Percentiles rank a stretch among this genome's conserved stretches.
These are phyloP conservation scores for Pistacia integerrima DNA, from an alignment of 345 rosid genomes.

Conservation along the genomic window DNA sequence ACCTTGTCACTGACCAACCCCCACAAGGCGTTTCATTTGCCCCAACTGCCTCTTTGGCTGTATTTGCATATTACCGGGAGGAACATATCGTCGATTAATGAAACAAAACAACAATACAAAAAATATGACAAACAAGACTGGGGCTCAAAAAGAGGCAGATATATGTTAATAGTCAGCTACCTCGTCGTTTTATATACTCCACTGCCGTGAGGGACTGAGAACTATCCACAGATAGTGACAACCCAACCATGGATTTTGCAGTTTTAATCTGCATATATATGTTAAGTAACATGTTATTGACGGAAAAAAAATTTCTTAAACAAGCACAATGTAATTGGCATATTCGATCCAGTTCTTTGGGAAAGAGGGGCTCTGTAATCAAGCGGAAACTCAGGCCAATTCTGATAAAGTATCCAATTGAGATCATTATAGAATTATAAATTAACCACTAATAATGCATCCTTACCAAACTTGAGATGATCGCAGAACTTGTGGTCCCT, in stretches of 20 bases:
- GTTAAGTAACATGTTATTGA: conserved; percentile 17
- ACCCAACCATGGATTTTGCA: conserved; percentile 83
- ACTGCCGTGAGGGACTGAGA: conserved; percentile 61
- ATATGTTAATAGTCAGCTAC: conserved; percentile 36
- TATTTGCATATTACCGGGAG: conserved; percentile 6
- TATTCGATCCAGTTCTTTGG: conserved; percentile 12
- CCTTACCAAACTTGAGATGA: conserved; percentile 75
- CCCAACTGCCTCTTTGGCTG: conserved; percentile 94
- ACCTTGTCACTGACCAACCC: conserved; percentile 88
- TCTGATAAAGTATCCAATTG: not conserved
- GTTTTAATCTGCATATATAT: conserved; percentile 77
- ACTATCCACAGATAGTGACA: conserved; percentile 68
- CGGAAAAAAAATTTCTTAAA: not conserved
- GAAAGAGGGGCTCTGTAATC: not conserved
- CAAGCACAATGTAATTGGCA: conserved; percentile 4
- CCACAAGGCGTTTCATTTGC: conserved; percentile 91
- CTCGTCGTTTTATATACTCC: conserved; percentile 80
- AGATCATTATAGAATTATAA: conserved; percentile 6
- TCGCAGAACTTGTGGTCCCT: conserved; percentile 84
- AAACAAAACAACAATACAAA: conserved; percentile 10
- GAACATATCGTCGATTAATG: not conserved
- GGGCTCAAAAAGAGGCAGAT: not conserved
- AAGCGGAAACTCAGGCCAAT: conserved; percentile 1
- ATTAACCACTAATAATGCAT: not conserved
- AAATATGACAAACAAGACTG: conserved; percentile 6